Evolutionary conservation across 768 basidiomycete species (phyloP), one percentile per base, ranked within the genome.

Genomic region (Coprinopsis cinerea): DNA sequence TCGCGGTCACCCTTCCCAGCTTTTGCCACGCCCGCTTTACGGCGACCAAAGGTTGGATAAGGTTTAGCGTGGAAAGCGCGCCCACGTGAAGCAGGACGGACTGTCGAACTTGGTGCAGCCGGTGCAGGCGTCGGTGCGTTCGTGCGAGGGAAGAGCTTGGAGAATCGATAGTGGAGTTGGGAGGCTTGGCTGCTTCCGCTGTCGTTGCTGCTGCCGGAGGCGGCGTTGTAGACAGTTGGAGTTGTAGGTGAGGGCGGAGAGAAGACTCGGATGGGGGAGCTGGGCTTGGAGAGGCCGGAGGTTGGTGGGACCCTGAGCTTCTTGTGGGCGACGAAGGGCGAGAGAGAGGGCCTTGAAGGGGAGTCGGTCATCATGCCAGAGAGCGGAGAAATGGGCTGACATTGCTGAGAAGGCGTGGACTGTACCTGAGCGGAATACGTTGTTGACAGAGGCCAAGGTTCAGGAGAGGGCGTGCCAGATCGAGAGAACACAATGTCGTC

Each of bases 381-480:
- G 57, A 71, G 59, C 62, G 70, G 65, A 51, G 67, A 59, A 67
- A 68, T 64, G 59, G 63, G 68, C 70, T 73, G 72, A 71, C 70
- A 67, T 71, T 68, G 65, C 56, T 64, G 63, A 55, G 59, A 59
- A 50, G 60, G 57, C 50, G 59, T 58, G 54, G 60, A 66, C 64
- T 65, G 62, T 56, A 67, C 64, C 65, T 68, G 65, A 32, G 61
- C 51, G 28, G 37, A 41, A 15, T 6, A 35, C 51, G 53, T 20
- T 54, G 60, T 55, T 54, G 52, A 17, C 47, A 50, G 49, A 32
- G 67, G 57, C 70, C 72, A 66, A 34, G 58, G 53, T 23, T 60
- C 56, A 23, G 58, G 58, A 2, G 58, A 59, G 14, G 58, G 58
- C 26, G 56, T 46, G 10, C 34, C 49, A 14, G 56, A 57, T n/a